Evolutionary conservation across 768 basidiomycete genomes (phyloP).

Genomic region (Termitomyces bulborhizus): DNA sequence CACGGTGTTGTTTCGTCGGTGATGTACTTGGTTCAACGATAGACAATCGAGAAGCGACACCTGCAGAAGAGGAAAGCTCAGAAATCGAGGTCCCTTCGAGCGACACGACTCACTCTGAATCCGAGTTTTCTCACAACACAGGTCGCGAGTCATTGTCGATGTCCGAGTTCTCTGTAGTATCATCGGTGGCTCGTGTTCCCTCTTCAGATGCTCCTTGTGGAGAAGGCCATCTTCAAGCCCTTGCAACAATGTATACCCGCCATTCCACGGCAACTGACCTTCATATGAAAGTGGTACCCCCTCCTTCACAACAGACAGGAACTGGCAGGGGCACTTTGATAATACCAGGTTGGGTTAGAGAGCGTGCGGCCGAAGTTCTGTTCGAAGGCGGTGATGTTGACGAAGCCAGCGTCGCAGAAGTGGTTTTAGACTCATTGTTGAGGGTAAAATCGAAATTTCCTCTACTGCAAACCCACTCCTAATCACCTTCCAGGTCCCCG

Average conservation of each 20-base stretch:
- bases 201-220: constrained; percentile 24
- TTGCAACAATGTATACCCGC: constrained; percentile 65
- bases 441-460: constrained; percentile 44
- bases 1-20: constrained; percentile 85
- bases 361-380: constrained; percentile 84
- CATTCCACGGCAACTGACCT: constrained; percentile 77
- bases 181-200: constrained; percentile 28
- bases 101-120: constrained; percentile 61
- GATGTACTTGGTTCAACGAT: constrained; percentile 38
- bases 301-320: constrained; percentile 57
- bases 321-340: constrained; percentile 74
- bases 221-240: constrained; percentile 55
- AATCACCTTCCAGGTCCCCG: constrained; percentile 55
- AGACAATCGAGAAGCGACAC: constrained; percentile 26
- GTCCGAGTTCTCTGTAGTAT: constrained; percentile 53
- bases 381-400: constrained; percentile 90
- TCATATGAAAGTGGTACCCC: constrained; percentile 62
- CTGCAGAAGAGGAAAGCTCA: constrained; percentile 27
- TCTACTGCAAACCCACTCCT: background rate
- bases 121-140: constrained; percentile 49
- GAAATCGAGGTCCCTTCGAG: constrained; percentile 38
- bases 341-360: constrained; percentile 93
- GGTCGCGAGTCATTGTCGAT: constrained; percentile 33
- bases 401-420: constrained; percentile 77
- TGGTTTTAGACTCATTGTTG: constrained; percentile 70